Evolutionary conservation across 2,329 filamentous ascomycete genomes (phyloP), one percentile per base, ranked within the genome.

Genomic region (Seiridium cupressi): DNA sequence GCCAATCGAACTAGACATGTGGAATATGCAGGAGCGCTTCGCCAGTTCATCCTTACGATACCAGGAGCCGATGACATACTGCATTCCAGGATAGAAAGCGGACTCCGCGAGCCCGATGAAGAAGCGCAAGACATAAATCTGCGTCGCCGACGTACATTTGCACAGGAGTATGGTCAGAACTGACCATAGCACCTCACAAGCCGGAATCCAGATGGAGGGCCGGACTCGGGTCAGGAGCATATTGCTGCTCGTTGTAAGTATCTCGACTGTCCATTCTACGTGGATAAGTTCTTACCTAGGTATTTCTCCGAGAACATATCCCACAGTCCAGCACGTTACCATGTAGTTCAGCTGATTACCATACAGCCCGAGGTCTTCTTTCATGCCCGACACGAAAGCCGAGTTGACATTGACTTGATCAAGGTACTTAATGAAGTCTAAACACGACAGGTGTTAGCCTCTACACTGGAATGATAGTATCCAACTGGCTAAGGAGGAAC

Each of bases 351-450:
- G 67, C 61, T 80, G 65, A 48, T 80, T 79, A 4, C 74, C 76
- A 36, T 75, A 70, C 26, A 80, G 70, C 0, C 63, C 63, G 34
- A 78, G 55, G 57, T 79, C 76, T 57, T 78, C 74, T 51, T 79
- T 74, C 78, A 81, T 79, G 1, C 79, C 79, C 0, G 76, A 77
- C 0, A 80, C 77, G 59, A 78, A 81, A 3, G 79, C 79, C 46
- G 72, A 77, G 61, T 72, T 77, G 61, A 77, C 67, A 46, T 77
- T 77, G 51, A 72, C 66, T 65, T 71, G 70, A 36, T 72, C 70
- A 8, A 61, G 47, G 36, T 61, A 56, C 18, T 18, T 60, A 68
- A 79, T 77, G 60, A 80, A 80, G 61, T 77, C 18, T 26, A 2
- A 26, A 26, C 18, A 26, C 2, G 18, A 26, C 18, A 26, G 18